Evolutionary conservation across 129 eudicot genomes (phyloP).

Genomic region (Flaveria bidentis): DNA sequence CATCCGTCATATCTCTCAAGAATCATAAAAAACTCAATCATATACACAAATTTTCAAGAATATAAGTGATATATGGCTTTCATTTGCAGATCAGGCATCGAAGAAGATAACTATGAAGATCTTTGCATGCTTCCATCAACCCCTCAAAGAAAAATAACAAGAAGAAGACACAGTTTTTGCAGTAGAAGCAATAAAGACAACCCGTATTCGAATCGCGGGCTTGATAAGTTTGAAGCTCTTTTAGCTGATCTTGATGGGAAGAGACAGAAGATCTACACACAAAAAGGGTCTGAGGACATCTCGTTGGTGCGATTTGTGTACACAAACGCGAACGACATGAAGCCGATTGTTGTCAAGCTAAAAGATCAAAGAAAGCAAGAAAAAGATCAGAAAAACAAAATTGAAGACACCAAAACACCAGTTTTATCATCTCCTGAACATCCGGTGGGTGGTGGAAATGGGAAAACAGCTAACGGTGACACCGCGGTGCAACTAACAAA

Average conservation of each 20-base stretch:
- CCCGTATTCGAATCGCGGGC: slow-evolving; percentile 51
- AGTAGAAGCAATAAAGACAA: slow-evolving; percentile 46
- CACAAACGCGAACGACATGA: slow-evolving; percentile 28
- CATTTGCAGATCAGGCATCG: slow-evolving; percentile 39
- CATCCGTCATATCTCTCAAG: slow-evolving; percentile 13
- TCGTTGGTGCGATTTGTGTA: slow-evolving; percentile 42
- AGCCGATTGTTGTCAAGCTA: slow-evolving; percentile 42
- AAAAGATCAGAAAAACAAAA: slow-evolving; percentile 1
- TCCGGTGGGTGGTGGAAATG: neutral
- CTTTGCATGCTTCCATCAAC: slow-evolving; percentile 25
- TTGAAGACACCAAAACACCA: slow-evolving; percentile 17
- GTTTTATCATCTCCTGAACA: slow-evolving; percentile 24
- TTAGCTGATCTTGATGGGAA: slow-evolving; percentile 53
- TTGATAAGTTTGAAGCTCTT: slow-evolving; percentile 50
- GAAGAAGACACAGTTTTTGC: slow-evolving; percentile 43
- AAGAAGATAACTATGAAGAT: slow-evolving; percentile 37
- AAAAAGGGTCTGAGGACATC: slow-evolving; percentile 50
- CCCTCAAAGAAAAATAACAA: slow-evolving; percentile 35
- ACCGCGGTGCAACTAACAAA: neutral
- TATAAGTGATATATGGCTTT: slow-evolving; percentile 31
- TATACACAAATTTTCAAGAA: slow-evolving; percentile 6
- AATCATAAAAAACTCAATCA: neutral
- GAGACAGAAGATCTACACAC: slow-evolving; percentile 48
- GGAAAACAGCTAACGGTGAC: neutral
- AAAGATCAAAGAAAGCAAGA: slow-evolving; percentile 39